phyloP scores from a whole-genome alignment of 306 rosid species.

The Pterocarpus santalinus region DNA sequence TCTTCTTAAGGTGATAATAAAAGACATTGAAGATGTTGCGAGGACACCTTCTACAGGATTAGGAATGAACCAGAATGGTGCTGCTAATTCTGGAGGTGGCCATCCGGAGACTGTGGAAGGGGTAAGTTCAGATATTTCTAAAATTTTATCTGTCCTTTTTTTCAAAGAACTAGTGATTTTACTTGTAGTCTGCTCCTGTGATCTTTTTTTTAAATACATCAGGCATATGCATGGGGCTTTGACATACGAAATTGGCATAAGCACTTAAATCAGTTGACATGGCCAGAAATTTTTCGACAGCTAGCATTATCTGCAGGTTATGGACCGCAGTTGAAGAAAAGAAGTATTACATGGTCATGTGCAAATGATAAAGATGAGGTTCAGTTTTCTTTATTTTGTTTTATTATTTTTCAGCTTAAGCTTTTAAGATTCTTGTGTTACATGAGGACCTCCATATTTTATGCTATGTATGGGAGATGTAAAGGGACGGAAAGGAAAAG shows the following conservation, averaged over 20 bases:
- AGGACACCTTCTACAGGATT: slow-evolving; percentile 88
- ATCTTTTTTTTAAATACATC: slow-evolving; percentile 24
- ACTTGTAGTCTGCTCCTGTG: slow-evolving; percentile 22
- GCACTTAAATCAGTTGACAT: slow-evolving; percentile 87
- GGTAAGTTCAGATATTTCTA: slow-evolving; percentile 55
- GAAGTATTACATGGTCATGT: slow-evolving; percentile 64
- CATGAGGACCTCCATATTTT: slow-evolving; percentile 26
- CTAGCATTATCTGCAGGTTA: slow-evolving; percentile 89
- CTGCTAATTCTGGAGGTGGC: slow-evolving; percentile 93
- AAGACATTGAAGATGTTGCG: slow-evolving; percentile 97
- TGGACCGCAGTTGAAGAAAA: slow-evolving; percentile 93
- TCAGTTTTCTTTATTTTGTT: slow-evolving; percentile 26
- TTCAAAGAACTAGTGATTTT: slow-evolving; percentile 7
- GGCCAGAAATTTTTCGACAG: slow-evolving; percentile 97
- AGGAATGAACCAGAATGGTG: slow-evolving; percentile 82
- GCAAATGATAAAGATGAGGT: slow-evolving; percentile 84
- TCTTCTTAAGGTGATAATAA: slow-evolving; percentile 84
- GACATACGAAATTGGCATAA: slow-evolving; percentile 93
- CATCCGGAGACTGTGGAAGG: slow-evolving; percentile 98
- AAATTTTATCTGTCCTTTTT: slow-evolving; percentile 19
- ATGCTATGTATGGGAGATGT: background rate
- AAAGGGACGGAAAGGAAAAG: background rate
- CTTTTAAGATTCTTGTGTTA: slow-evolving; percentile 14
- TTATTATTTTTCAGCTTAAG: slow-evolving; percentile 16
- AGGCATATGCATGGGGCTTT: slow-evolving; percentile 99